Percentiles rank a stretch among this genome's conserved stretches.
phyloP scores from a whole-genome alignment of 1,284 basidiomycete species.

The Coniferiporia weirii region DNA sequence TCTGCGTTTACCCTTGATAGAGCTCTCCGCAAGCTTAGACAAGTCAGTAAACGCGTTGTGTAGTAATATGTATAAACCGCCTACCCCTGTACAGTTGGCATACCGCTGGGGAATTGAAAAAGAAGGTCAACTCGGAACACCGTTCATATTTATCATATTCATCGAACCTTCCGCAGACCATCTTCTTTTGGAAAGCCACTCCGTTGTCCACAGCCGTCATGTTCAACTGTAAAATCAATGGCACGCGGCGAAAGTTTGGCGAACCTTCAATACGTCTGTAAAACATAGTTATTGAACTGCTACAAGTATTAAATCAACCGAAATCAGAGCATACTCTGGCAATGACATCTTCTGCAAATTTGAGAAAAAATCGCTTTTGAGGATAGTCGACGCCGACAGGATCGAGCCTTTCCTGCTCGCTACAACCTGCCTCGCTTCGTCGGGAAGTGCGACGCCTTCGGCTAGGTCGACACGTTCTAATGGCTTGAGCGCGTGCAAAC shows the following conservation, averaged over 20 bases:
- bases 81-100: constrained; percentile 85
- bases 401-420: constrained; percentile 83
- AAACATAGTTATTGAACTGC: constrained; percentile 12
- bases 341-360: constrained; percentile 94
- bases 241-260: constrained; percentile 84
- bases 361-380: constrained; percentile 97
- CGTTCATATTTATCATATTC: constrained; percentile 9
- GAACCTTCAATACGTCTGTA: constrained; percentile 85
- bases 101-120: constrained; percentile 50
- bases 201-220: constrained; percentile 28
- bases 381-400: constrained; percentile 87
- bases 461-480: constrained; percentile 71
- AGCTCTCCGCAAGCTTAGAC: constrained; percentile 72
- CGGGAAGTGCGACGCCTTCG: constrained; percentile 78
- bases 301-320: neutral
- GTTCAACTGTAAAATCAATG: constrained; percentile 52
- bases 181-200: constrained; percentile 49
- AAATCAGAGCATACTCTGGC: constrained; percentile 61
- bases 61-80: constrained; percentile 20
- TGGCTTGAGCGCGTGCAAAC: constrained; percentile 78
- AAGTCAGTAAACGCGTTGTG: constrained; percentile 18
- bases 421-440: constrained; percentile 85
- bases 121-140: constrained; percentile 11
- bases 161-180: constrained; percentile 78
- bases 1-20: constrained; percentile 78